Percentiles rank a stretch among this genome's conserved stretches.
Evolutionary conservation across 805 yeast species (phyloP).

Genomic region (Teunomyces gatunensis): DNA sequence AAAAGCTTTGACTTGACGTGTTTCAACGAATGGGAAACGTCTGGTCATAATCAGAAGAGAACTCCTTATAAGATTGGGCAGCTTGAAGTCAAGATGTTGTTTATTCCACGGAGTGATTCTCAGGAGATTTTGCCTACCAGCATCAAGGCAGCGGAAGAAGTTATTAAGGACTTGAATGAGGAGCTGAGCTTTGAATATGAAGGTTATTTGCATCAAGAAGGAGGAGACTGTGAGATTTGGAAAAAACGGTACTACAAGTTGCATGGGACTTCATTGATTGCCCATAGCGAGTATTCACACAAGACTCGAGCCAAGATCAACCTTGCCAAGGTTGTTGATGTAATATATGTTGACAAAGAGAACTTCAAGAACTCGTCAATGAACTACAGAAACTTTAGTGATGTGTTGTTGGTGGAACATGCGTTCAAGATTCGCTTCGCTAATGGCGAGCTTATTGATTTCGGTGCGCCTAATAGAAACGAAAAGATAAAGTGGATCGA

Average conservation of each 20-base stretch:
- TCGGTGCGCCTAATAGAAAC: conserved; percentile 72
- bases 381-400: conserved; percentile 63
- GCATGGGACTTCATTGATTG: conserved; percentile 68
- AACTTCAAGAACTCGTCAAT: conserved; percentile 24
- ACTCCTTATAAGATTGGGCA: conserved; percentile 64
- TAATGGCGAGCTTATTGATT: conserved; percentile 78
- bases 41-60: conserved; percentile 27
- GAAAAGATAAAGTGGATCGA: conserved; percentile 68
- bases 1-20: conserved; percentile 56
- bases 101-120: conserved; percentile 58
- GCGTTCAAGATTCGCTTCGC: conserved; percentile 73
- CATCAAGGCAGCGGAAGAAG: conserved; percentile 46
- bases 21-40: conserved; percentile 71
- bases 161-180: conserved; percentile 27
- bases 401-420: conserved; percentile 63
- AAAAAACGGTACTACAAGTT: conserved; percentile 72
- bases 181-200: conserved; percentile 37
- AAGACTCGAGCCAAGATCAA: conserved; percentile 77
- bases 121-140: conserved; percentile 70
- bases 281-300: conserved; percentile 67
- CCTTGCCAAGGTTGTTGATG: conserved; percentile 60
- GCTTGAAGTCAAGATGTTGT: conserved; percentile 66
- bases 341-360: conserved; percentile 44
- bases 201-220: conserved; percentile 83
- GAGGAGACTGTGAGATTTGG: conserved; percentile 82